Base-by-base conservation (phyloP, 1,284 basidiomycete species). In the Cutaneotrichosporon sp. region DNA sequence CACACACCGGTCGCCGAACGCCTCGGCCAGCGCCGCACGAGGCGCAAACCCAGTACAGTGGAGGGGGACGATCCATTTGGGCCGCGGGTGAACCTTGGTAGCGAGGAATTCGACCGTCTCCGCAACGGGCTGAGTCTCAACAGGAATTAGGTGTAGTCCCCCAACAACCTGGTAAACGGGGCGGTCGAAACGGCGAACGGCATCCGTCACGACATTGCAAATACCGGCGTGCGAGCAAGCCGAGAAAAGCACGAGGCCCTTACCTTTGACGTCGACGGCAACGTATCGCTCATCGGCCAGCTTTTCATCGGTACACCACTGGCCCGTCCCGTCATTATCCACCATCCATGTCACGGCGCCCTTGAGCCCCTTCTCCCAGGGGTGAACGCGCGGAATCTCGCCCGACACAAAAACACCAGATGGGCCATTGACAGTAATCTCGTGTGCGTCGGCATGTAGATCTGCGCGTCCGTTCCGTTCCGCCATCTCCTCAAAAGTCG, bases 161-260 rank as follows among this genome's bases (percentile, higher is more conserved):
- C 90, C 90, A 50, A 91, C 84, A 60, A 91, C 89, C 87, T 91
- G 91, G 74, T 91, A 85, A 51, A 92, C 82, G 0, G 90, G 90
- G 62, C 90, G 81, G 60, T 82, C 77, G 72, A 91, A 87, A 21
- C 76, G 85, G 18, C 75, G 74, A 5, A 88, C 81, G 0, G 87
- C 90, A 69, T 89, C 86, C 67, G 84, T 86, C 64, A 90, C 81
- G 42, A 91, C 90, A 69, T 92, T 92, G 62, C 90, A 87, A 64
- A 92, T 90, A 0, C 90, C 90, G 5, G 90, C 89, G 78, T 92
- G 89, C 5, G 89, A 90, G 75, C 89, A 91, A 86, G 90, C 87
- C 81, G 89, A 91, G 77, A 92, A 90, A 58, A 92, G 83, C 22
- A 92, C 84, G 34, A 92, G 79, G 0, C 91, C 90, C 74, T 90